Base-by-base conservation (phyloP, 2,329 filamentous ascomycete genomes). In the Thyridium curvatum region DNA sequence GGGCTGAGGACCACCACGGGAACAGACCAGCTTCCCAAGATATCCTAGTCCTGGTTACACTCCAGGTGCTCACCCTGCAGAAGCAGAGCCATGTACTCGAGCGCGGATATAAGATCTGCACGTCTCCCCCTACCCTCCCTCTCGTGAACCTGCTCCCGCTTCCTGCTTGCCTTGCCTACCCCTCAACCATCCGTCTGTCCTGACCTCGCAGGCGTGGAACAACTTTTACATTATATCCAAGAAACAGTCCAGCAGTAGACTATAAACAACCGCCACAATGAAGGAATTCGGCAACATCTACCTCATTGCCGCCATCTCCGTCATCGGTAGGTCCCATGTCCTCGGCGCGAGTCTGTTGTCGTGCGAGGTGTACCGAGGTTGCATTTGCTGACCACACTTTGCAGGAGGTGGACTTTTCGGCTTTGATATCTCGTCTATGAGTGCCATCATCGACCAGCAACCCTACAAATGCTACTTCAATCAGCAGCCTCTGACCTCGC, bases 341-440 rank as follows among this genome's bases (percentile, higher is more conserved):
- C 18, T 35, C 16, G 16, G 30, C 7, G 8, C 18, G 1, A 26
- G n/a, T n/a, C n/a, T 26, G 10, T 26, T 6, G 10, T 10, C 21
- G 6, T 10, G 21, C 21, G 6, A 6, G 6, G 21, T 26, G 6
- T 6, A 26, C 21, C 12, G n/a, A n/a, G 12, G 18, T 34, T 12
- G 15, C n/a, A 12, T 8, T n/a, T 18, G 18, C 28, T 32, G 30
- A 8, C 21, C 21, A 26, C 21, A 18, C 17, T 18, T 29, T 18
- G 18, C 38, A 64, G 61, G 62, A 46, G 61, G 61, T 43, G 59
- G 53, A 31, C 56, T 68, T 2, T 66, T 66, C 42, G 64, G 64
- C 39, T 68, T 68, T 44, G 64, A 66, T 50, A 66, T 68, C 40
- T 62, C 61, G n/a, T 68, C 64, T 26, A 62, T 68, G 63, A 65